Conservation (phyloP, 2,329 filamentous ascomycete species). For the Aaosphaeria arxii region DNA sequence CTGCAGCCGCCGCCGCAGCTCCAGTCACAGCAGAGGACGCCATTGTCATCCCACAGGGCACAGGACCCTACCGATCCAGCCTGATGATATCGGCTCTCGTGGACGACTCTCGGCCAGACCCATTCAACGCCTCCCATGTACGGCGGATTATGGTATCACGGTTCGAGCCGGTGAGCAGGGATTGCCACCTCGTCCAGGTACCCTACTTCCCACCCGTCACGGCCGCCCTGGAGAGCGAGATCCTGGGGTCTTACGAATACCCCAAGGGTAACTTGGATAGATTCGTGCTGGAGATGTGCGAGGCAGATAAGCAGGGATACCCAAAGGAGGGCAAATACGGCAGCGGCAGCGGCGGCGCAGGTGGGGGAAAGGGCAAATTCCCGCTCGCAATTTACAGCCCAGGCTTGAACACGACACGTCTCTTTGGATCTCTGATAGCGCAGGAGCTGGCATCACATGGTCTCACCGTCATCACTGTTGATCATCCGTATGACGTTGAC, state of each 20-base stretch:
- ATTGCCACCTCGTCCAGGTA: constrained; percentile 6
- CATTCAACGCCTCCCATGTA: constrained; percentile 8
- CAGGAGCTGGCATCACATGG: constrained; percentile 46
- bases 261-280: constrained; percentile 2
- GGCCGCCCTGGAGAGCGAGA: constrained; percentile 8
- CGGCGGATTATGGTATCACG: constrained; percentile 16
- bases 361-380: background rate
- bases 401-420: constrained; percentile 41
- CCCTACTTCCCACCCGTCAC: constrained; percentile 8
- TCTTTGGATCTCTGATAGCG: constrained; percentile 41
- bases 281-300: constrained; percentile 7
- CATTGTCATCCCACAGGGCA: constrained; percentile 5
- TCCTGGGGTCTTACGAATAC: constrained; percentile 6
- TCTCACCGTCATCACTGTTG: constrained; percentile 46
- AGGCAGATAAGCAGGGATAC: background rate
- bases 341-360: background rate
- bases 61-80: constrained; percentile 5
- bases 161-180: constrained; percentile 10
- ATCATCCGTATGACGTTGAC: constrained; percentile 47
- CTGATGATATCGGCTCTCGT: constrained; percentile 6
- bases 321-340: background rate
- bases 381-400: constrained; percentile 41
- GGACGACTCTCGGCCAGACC: constrained; percentile 11
- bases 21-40: background rate
- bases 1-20: too few relatives aligned